A percentile compares a stretch with the other conserved stretches of the same genome.
These are phyloP conservation scores for Dendrostoma leiphaemia DNA, from an alignment of 2,329 filamentous ascomycete species.

Conservation along the genomic window DNA sequence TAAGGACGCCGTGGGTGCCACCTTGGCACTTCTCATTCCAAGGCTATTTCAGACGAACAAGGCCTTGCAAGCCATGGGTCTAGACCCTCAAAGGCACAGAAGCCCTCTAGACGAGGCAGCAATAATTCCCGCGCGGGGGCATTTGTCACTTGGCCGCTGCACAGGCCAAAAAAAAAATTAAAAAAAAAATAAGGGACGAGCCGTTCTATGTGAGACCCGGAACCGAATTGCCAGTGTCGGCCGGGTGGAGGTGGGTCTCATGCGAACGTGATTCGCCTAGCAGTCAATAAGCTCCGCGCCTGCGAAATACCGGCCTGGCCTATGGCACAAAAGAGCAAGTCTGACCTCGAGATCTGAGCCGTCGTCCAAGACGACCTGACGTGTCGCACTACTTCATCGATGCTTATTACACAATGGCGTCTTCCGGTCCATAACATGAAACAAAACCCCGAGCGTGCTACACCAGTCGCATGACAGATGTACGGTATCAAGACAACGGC, in stretches of 20 bases:
- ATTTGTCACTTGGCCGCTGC: neutral
- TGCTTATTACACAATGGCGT: neutral
- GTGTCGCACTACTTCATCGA: neutral
- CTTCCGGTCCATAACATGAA: neutral
- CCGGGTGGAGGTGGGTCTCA: neutral
- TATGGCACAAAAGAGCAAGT: neutral
- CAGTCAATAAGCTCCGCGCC: neutral
- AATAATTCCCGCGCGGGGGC: neutral
- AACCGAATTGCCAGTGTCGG: neutral
- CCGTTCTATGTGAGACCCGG: neutral
- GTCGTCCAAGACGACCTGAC: neutral
- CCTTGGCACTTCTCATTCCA: neutral
- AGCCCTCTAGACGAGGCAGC: neutral
- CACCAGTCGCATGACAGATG: neutral
- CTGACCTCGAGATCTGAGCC: neutral
- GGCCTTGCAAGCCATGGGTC: neutral
- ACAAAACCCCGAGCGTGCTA: neutral
- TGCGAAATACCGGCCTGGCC: neutral
- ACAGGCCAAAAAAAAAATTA: no score
- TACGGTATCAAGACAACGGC: neutral
- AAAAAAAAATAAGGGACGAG: constrained; percentile 7
- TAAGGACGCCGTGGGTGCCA: neutral
- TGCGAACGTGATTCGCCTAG: neutral
- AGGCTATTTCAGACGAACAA: neutral
- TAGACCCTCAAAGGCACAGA: neutral